Percentiles rank a stretch among this genome's conserved stretches.
These are phyloP conservation scores for Calycina herbarum DNA, from an alignment of 2,329 filamentous ascomycete genomes.

Conservation along the genomic window DNA sequence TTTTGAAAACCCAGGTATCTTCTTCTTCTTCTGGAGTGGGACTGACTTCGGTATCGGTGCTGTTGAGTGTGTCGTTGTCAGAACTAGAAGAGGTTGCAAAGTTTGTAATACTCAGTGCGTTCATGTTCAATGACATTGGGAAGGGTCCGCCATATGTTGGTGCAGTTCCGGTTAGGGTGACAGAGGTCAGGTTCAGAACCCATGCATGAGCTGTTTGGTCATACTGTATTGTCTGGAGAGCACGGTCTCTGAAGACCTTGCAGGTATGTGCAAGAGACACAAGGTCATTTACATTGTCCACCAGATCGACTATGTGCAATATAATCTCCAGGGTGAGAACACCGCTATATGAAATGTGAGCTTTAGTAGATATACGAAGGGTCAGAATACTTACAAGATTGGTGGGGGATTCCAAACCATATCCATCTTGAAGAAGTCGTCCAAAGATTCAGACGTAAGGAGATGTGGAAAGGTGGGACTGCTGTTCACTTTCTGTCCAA, in stretches of 20 bases:
- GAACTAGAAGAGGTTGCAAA: conserved; percentile 15
- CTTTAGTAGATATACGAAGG: not conserved
- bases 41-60: conserved; percentile 29
- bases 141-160: too few species aligned
- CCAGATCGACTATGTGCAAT: not conserved
- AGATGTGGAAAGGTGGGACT: not conserved
- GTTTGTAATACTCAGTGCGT: not conserved
- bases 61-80: conserved; percentile 26
- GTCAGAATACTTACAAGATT: not conserved
- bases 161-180: too few species aligned
- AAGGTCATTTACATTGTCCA: not conserved
- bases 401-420: not conserved
- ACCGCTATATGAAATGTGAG: not conserved
- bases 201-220: too few species aligned
- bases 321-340: not conserved
- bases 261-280: not conserved
- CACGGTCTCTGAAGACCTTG: too few species aligned
- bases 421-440: not conserved
- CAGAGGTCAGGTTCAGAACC: too few species aligned
- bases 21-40: conserved; percentile 25
- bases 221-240: too few species aligned
- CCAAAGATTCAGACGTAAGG: not conserved
- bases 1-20: conserved; percentile 26
- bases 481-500: not conserved
- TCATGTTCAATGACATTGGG: not conserved